Conservation (phyloP, 306 rosid genomes). For the Bauhinia variegata region DNA sequence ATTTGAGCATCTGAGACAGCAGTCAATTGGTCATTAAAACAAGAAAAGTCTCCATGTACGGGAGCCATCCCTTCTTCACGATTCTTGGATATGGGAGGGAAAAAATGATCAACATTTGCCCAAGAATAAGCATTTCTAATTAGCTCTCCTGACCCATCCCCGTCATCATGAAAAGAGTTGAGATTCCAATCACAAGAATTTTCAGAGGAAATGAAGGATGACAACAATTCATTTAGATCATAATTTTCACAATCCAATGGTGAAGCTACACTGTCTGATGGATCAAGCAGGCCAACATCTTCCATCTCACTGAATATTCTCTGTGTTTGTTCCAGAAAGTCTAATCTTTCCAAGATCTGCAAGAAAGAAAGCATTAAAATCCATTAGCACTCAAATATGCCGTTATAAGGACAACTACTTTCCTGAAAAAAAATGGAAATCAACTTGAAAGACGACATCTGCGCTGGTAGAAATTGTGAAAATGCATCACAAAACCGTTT, state of each 20-base stretch:
- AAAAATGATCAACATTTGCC: constrained; percentile 24
- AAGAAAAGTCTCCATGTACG: constrained; percentile 32
- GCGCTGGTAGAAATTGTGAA: neutral
- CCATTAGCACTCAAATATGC: constrained; percentile 14
- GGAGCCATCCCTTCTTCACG: constrained; percentile 28
- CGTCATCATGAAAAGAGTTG: constrained; percentile 28
- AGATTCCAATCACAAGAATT: constrained; percentile 46
- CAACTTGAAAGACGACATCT: neutral
- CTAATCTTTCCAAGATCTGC: constrained; percentile 60
- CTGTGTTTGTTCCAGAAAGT: constrained; percentile 58
- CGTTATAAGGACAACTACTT: neutral
- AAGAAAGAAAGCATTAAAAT: constrained; percentile 34
- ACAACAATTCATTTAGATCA: constrained; percentile 55
- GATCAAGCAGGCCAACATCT: constrained; percentile 25
- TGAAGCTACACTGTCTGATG: constrained; percentile 34
- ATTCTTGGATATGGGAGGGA: constrained; percentile 27
- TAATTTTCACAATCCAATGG: constrained; percentile 43
- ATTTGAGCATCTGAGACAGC: constrained; percentile 30
- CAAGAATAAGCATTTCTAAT: constrained; percentile 39
- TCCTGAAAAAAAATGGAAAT: neutral
- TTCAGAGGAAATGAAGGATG: constrained; percentile 52
- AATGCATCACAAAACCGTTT: neutral
- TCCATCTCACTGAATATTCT: constrained; percentile 50
- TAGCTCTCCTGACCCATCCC: constrained; percentile 34
- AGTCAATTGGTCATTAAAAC: constrained; percentile 34